A percentile compares a stretch with the other conserved stretches of the same genome.
These are phyloP conservation scores for Coprinopsis sp. DNA, from an alignment of 768 basidiomycete species.

Conservation along the genomic window DNA sequence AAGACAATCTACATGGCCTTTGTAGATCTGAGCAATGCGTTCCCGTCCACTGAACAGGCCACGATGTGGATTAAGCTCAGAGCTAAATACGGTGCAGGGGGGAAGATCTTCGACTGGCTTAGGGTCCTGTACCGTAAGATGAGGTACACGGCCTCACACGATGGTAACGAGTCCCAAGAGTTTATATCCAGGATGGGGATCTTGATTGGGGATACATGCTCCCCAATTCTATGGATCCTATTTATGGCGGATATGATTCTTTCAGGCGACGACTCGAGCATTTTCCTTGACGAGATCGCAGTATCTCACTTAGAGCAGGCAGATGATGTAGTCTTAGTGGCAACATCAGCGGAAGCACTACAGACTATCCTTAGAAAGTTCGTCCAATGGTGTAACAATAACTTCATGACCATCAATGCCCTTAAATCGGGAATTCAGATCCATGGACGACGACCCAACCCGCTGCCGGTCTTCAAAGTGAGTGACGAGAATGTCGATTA, in stretches of 20 bases:
- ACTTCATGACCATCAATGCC: conserved; percentile 23
- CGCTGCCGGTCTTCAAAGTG: conserved; percentile 1
- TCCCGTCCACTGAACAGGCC: conserved; percentile 28
- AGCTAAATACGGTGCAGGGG: conserved; percentile 16
- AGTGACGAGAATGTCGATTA: conserved; percentile 5
- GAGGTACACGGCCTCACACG: conserved; percentile 16
- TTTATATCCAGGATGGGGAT: conserved; percentile 22
- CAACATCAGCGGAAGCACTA: conserved; percentile 13
- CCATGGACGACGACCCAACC: conserved; percentile 2
- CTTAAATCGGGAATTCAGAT: conserved; percentile 19
- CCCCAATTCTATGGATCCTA: conserved; percentile 23
- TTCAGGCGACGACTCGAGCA: conserved; percentile 11
- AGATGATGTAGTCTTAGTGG: conserved; percentile 22
- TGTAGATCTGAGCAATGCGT: conserved; percentile 28
- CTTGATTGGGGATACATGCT: conserved; percentile 23
- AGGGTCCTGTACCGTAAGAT: conserved; percentile 20
- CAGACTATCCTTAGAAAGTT: conserved; percentile 17
- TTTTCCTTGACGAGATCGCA: conserved; percentile 6
- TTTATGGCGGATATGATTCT: conserved; percentile 20
- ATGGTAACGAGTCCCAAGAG: conserved; percentile 7
- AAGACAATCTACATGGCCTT: conserved; percentile 19
- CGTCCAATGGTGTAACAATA: conserved; percentile 17
- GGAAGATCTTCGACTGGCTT: conserved; percentile 26
- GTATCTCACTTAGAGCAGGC: conserved; percentile 23
- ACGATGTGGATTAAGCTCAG: conserved; percentile 31